phyloP scores from a whole-genome alignment of 306 rosid species.

The Vicia villosa region DNA sequence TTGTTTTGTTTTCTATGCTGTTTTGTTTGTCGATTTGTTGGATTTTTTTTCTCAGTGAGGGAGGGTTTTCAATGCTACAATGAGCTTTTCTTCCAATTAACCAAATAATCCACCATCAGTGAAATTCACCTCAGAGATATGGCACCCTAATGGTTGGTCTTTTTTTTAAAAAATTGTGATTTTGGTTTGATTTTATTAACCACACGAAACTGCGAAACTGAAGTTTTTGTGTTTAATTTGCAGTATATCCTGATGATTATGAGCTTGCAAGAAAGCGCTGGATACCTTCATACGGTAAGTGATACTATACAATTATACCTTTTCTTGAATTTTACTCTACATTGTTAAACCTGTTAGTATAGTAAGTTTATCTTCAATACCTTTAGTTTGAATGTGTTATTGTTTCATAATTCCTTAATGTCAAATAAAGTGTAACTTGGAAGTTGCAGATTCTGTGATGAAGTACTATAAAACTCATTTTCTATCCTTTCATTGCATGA shows the following conservation, averaged over 20 bases:
- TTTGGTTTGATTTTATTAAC: background rate
- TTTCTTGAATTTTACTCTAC: slow-evolving; percentile 3
- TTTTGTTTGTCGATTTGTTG: slow-evolving; percentile 28
- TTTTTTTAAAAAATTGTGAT: background rate
- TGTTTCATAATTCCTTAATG: background rate
- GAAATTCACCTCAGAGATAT: slow-evolving; percentile 81
- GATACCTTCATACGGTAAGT: slow-evolving; percentile 96
- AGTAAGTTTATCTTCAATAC: background rate
- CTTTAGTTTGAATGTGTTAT: background rate
- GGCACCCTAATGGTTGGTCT: slow-evolving; percentile 95
- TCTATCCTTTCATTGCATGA: slow-evolving; percentile 17
- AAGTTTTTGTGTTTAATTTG: slow-evolving; percentile 37
- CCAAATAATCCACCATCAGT: slow-evolving; percentile 96
- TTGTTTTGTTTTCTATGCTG: background rate
- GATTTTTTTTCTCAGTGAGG: no score
- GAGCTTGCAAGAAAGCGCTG: slow-evolving; percentile 99
- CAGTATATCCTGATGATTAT: slow-evolving; percentile 95
- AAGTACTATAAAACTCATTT: background rate
- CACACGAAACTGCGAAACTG: slow-evolving; percentile 16
- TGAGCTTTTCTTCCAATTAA: slow-evolving; percentile 91
- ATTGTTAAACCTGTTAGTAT: background rate
- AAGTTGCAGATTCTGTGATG: slow-evolving; percentile 22
- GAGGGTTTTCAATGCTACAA: slow-evolving; percentile 94
- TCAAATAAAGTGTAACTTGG: slow-evolving; percentile 3
- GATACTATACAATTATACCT: background rate